A percentile compares a stretch with the other conserved stretches of the same genome.
Evolutionary conservation across 2,329 filamentous ascomycete genomes (phyloP).

Genomic region (Penicillium sp.): DNA sequence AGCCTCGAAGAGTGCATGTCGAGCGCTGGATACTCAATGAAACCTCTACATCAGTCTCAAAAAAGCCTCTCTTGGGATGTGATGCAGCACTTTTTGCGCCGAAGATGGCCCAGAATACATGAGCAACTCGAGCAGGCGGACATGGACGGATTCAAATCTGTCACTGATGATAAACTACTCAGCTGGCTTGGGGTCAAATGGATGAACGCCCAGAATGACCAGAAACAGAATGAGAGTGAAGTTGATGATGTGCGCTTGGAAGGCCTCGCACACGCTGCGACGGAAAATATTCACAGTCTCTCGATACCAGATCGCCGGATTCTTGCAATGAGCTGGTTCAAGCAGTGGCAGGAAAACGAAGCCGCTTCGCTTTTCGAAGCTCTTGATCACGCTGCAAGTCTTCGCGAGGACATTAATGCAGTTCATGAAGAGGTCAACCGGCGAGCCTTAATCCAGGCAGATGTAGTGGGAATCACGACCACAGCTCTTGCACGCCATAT

Average conservation of each 20-base stretch:
- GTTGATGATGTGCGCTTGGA: conserved; percentile 4
- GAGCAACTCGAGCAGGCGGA: conserved; percentile 57
- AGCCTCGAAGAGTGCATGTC: no score
- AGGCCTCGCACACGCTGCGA: conserved; percentile 1
- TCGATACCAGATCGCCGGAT: conserved; percentile 1
- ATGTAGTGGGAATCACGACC: no score
- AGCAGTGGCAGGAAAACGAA: no score
- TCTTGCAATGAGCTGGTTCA: conserved; percentile 9
- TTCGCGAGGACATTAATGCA: no score
- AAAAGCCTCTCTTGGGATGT: neutral
- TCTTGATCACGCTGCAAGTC: no score
- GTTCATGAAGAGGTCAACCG: no score
- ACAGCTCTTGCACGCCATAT: conserved; percentile 65
- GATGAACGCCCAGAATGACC: neutral
- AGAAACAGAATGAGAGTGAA: neutral
- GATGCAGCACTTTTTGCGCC: conserved; percentile 3
- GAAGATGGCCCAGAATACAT: conserved; percentile 48
- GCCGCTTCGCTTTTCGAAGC: no score
- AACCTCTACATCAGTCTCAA: no score
- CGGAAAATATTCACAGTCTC: conserved; percentile 4
- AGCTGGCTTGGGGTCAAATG: conserved; percentile 5
- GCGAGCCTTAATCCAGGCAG: no score
- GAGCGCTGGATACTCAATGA: no score
- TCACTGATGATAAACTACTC: conserved; percentile 1
- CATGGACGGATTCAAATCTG: neutral